Evolutionary conservation across 2,329 filamentous ascomycete species (phyloP).

Genomic region (Colletotrichum liaoningense): DNA sequence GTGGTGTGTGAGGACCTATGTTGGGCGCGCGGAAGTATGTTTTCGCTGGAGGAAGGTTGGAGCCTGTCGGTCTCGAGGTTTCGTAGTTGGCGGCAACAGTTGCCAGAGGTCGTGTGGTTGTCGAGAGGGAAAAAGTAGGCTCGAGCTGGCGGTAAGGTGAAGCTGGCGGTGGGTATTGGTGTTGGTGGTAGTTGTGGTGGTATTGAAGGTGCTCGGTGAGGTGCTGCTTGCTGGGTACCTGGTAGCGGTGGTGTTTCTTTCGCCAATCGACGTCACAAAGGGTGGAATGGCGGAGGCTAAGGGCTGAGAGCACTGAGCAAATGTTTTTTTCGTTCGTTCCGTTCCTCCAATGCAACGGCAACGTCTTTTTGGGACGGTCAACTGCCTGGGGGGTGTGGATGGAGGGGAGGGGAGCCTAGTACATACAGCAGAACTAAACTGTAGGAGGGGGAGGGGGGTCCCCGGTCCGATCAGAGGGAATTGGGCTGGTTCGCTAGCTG

Average conservation of each 20-base stretch:
- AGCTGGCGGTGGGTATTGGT: neutral
- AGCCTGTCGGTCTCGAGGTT: neutral
- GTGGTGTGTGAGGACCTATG: slow-evolving; percentile 1
- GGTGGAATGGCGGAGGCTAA: slow-evolving; percentile 4
- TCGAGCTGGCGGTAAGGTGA: neutral
- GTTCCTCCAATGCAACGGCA: neutral
- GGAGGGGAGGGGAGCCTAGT: neutral
- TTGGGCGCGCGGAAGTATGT: neutral
- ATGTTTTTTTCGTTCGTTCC: neutral
- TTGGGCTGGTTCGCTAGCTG: neutral
- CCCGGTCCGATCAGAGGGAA: neutral
- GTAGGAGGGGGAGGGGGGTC: neutral
- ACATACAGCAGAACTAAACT: too few species aligned
- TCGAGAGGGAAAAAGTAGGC: neutral
- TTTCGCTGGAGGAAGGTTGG: neutral
- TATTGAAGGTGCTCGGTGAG: neutral
- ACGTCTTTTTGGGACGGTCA: neutral
- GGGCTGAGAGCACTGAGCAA: slow-evolving; percentile 19
- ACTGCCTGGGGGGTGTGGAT: neutral
- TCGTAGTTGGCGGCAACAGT: neutral
- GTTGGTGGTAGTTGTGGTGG: neutral
- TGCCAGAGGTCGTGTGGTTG: neutral
- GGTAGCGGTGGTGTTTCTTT: slow-evolving; percentile 11
- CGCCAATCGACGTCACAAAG: slow-evolving; percentile 33
- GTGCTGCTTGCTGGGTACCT: neutral